Evolutionary conservation across 768 basidiomycete species (phyloP), one percentile per base, ranked within the genome.

Genomic region (Leucocoprinus birnbaumii): DNA sequence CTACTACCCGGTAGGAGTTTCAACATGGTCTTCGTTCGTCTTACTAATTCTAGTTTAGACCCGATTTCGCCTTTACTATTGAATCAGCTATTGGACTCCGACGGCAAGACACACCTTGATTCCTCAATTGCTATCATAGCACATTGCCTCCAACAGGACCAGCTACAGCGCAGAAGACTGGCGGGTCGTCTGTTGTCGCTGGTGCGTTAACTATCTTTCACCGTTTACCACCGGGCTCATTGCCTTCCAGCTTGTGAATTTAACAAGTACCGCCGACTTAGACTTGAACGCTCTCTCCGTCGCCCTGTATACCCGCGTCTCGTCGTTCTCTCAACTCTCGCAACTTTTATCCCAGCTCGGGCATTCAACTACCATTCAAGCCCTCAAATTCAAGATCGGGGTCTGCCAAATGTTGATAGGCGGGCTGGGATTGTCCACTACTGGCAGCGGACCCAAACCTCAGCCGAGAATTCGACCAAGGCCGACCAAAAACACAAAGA

Each of bases 371-470:
- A 38, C 19, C 3, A 49, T 64, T 35, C 65, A 69, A 4, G 60
- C 68, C 14, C 66, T 70, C 52, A 68, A 64, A 43, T 79, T 78
- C 53, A 77, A 76, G 60, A 60, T 76, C n/a, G 62, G 63, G 0
- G 58, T 76, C 19, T 76, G 73, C 56, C 71, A 72, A 53, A 74
- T 68, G 60, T 67, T 73, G 44, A 59, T 77, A 38, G 44, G 46
- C 34, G 60, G 58, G 9, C 38, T 50, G 2, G 38, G 44, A 24
- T 37, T 25, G 9, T 46, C 58, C 16, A 16, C 42, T 11, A n/a
- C 55, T 11, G 54, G 47, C 21, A 55, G 34, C 19, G 38, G 37
- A 3, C 45, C 46, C 19, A 41, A 37, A 26, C 54, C 54, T 16
- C 54, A 55, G 25, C 54, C 54, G 4, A 55, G 40, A 48, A 55